Conservation (phyloP, 169 alveolate genomes). For the Cryptosporidium sp. region DNA sequence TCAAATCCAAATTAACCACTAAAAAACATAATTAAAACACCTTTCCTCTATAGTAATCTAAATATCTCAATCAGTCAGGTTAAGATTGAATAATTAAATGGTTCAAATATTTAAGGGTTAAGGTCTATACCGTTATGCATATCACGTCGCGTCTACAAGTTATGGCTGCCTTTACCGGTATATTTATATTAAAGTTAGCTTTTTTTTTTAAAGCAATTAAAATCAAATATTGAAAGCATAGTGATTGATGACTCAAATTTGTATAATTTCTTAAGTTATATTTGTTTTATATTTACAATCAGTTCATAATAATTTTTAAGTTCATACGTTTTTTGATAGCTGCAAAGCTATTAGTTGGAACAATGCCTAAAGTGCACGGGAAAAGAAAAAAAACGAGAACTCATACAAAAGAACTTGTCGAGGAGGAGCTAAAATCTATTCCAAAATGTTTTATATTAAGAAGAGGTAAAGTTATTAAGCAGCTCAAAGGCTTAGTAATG, state of each 20-base stretch:
- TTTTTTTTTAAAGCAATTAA: background rate
- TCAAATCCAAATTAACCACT: background rate
- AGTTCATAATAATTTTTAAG: background rate
- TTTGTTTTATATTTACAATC: background rate
- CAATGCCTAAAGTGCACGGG: conserved; percentile 65
- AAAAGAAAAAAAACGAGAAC: conserved; percentile 71
- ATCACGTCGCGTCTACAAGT: conserved; percentile 4
- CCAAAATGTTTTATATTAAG: conserved; percentile 77
- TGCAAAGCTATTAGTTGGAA: background rate
- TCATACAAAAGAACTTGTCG: conserved; percentile 45
- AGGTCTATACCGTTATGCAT: conserved; percentile 18
- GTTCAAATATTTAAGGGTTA: background rate
- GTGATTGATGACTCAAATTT: background rate
- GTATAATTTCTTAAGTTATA: background rate
- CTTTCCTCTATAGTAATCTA: background rate
- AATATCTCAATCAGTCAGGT: background rate
- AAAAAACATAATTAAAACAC: background rate
- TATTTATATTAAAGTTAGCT: background rate
- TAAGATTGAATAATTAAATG: background rate
- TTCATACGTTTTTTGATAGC: background rate
- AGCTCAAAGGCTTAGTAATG: conserved; percentile 71
- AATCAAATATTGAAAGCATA: background rate
- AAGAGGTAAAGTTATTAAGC: conserved; percentile 72
- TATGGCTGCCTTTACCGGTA: conserved; percentile 33
- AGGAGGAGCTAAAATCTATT: conserved; percentile 64